A percentile compares a stretch with the other conserved stretches of the same genome.
Evolutionary conservation across 2,329 filamentous ascomycete genomes (phyloP).

Genomic region (Colletotrichum sp.): DNA sequence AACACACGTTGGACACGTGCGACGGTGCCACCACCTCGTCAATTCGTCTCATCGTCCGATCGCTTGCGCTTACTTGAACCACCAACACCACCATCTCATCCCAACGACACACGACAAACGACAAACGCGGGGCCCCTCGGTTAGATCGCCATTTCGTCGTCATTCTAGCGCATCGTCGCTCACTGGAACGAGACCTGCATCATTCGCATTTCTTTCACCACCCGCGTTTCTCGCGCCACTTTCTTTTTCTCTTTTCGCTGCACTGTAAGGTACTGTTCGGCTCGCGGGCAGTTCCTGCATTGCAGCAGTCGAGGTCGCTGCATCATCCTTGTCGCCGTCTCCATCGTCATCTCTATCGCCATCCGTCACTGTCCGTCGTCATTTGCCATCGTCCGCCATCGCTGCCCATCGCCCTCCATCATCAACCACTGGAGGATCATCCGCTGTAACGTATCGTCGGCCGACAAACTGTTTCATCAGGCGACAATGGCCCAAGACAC

Average conservation of each 20-base stretch:
- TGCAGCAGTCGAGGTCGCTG: not conserved
- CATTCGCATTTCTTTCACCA: conserved; percentile 11
- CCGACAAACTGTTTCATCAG: conserved; percentile 5
- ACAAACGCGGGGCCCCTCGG: not conserved
- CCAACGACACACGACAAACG: not conserved
- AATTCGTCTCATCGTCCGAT: not conserved
- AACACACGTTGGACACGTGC: not conserved
- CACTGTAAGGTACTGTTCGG: not conserved
- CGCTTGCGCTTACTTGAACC: not conserved
- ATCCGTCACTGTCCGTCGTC: not conserved
- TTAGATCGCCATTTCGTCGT: not conserved
- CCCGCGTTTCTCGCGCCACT: not conserved
- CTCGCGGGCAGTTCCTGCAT: not conserved
- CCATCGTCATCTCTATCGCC: not conserved
- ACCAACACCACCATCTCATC: not conserved
- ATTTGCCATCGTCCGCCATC: not conserved
- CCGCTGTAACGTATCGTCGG: not conserved
- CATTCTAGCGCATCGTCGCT: not conserved
- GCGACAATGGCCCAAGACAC: not conserved
- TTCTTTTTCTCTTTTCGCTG: not conserved
- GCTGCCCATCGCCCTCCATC: not conserved
- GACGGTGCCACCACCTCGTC: not conserved
- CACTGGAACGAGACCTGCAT: conserved; percentile 2
- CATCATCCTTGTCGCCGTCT: not conserved
- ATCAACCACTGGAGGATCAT: not conserved